A percentile compares a stretch with the other conserved stretches of the same genome.
phyloP scores from a whole-genome alignment of 1,284 basidiomycete species.

The Trichosporon sp. region DNA sequence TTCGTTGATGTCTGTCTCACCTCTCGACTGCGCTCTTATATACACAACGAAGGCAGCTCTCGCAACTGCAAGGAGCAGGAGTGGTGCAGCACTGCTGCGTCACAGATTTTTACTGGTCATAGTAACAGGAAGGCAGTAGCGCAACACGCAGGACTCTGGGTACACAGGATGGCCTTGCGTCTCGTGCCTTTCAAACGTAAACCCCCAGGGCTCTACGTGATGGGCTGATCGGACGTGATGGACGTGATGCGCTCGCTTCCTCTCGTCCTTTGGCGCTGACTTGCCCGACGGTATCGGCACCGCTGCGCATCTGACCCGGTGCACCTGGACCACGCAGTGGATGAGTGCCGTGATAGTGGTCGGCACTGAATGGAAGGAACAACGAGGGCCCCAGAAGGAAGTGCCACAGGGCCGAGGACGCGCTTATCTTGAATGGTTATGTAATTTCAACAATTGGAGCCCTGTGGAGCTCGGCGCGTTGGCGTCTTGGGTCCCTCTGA shows the following conservation, averaged over 20 bases:
- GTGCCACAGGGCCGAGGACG: neutral
- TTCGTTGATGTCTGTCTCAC: neutral
- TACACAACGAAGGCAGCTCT: neutral
- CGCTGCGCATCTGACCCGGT: neutral
- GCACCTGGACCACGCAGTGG: neutral
- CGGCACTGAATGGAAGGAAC: neutral
- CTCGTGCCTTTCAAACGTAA: neutral
- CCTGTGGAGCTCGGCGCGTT: neutral
- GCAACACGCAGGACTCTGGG: neutral
- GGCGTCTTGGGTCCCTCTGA: neutral
- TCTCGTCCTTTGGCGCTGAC: neutral
- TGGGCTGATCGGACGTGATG: neutral
- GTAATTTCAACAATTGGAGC: neutral
- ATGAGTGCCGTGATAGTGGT: neutral
- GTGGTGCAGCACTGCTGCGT: neutral
- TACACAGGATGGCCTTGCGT: neutral
- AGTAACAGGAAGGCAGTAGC: neutral
- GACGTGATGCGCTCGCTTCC: neutral
- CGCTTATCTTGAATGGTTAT: slow-evolving; percentile 2
- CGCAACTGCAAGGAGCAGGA: neutral
- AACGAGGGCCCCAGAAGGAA: slow-evolving; percentile 5
- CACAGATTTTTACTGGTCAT: neutral
- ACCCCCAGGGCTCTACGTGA: neutral
- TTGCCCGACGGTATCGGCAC: neutral
- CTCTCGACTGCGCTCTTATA: neutral